Evolutionary conservation across 169 alveolate genomes (phyloP), one percentile per base, ranked within the genome.

Genomic region (Cryptosporidium felis): DNA sequence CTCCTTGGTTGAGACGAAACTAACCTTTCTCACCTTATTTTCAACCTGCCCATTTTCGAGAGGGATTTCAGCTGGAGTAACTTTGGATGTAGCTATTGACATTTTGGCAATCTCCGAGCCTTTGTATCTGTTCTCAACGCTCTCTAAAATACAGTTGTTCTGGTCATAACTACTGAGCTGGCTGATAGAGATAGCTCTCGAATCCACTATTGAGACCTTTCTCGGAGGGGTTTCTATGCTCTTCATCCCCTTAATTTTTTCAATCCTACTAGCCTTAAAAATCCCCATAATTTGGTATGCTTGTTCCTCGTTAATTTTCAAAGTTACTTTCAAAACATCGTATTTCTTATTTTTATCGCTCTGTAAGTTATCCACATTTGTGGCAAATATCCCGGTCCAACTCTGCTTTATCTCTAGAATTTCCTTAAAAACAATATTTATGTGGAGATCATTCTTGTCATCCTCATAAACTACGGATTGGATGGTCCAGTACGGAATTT

Each of bases 401-500:
- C 74, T 74, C 28, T 74, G 74, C 32, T 38, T 74, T 16, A 74
- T 56, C 28, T 74, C 85, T 10, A 74, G 59, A 23, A 74, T 23
- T n/a, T 74, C 85, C 51, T 49, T 56, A 36, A 56, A 53, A 49
- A 38, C 65, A 16, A 74, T 16, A 38, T 74, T 74, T 9, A 74
- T 47, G 14, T 30, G 42, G 6, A 74, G 53, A 32, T 49, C 18
- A 36, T 18, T 74, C 46, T 9, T 41, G 3, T 51, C 14, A 8
- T 56, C 67, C 36, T 32, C 53, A 16, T 74, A 74, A 5, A 74
- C 23, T 12, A 74, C 66, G 1, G 85, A 74, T 38, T 74, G 26
- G 14, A 74, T 18, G 14, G 85, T 74, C 85, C 85, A 74, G n/a
- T 74, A 74, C 3, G 85, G 85, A 23, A 74, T 74, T 41, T 74